These are phyloP conservation scores for Auriscalpium orientale DNA, from an alignment of 768 basidiomycete genomes.

Conservation along the genomic window DNA sequence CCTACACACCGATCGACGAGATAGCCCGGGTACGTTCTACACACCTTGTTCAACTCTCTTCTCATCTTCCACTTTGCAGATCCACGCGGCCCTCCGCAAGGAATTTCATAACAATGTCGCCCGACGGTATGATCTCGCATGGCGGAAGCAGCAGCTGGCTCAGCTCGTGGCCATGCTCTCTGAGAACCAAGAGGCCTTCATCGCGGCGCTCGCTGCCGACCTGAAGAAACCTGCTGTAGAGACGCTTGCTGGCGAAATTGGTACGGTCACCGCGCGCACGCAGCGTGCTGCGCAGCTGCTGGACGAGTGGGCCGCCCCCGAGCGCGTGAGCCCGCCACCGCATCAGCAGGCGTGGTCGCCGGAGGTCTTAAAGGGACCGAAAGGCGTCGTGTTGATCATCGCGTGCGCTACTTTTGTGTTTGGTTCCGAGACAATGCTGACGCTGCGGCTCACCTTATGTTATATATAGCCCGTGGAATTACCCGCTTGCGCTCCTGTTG, in stretches of 20 bases:
- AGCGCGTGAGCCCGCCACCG: slow-evolving; percentile 28
- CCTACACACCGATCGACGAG: no score
- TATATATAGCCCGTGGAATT: slow-evolving; percentile 6
- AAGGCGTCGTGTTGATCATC: slow-evolving; percentile 55
- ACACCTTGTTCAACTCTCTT: no score
- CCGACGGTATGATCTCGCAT: slow-evolving; percentile 28
- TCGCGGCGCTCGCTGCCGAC: slow-evolving; percentile 32
- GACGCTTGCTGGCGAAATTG: slow-evolving; percentile 32
- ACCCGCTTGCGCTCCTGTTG: slow-evolving; percentile 6
- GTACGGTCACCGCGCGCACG: slow-evolving; percentile 25
- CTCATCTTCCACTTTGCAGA: not conserved
- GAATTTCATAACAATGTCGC: slow-evolving; percentile 15
- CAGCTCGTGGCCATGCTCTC: slow-evolving; percentile 55
- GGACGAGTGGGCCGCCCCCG: slow-evolving; percentile 50
- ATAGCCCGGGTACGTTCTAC: no score
- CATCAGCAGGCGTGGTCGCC: slow-evolving; percentile 47
- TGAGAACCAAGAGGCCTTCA: slow-evolving; percentile 50
- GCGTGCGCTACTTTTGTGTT: slow-evolving; percentile 32
- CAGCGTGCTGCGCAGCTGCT: slow-evolving; percentile 32
- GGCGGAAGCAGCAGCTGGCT: slow-evolving; percentile 57
- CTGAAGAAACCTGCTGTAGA: slow-evolving; percentile 21
- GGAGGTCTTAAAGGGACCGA: slow-evolving; percentile 46
- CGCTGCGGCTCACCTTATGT: no score
- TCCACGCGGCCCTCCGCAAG: slow-evolving; percentile 17
- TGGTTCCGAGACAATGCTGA: no score